Evolutionary conservation across 78 protist genomes (phyloP).

Genomic region (Pigoraptor vietnamica): DNA sequence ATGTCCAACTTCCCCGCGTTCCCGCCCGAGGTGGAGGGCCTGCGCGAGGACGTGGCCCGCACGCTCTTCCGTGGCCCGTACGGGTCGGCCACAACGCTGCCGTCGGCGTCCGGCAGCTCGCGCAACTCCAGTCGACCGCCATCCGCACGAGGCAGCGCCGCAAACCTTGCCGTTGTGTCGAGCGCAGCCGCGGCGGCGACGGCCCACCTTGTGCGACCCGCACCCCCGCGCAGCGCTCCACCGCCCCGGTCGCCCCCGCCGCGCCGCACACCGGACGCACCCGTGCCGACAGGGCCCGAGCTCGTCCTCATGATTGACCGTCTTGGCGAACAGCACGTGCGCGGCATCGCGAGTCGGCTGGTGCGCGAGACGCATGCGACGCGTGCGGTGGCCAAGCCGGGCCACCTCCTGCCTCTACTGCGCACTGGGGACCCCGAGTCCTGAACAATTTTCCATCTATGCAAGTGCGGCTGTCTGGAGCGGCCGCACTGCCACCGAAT

Average conservation of each 20-base stretch:
- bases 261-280: neutral
- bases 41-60: neutral
- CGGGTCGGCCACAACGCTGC: neutral
- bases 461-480: neutral
- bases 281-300: neutral
- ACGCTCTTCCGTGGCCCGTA: neutral
- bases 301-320: neutral
- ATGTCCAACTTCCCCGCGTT: neutral
- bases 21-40: neutral
- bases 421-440: neutral
- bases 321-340: neutral
- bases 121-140: too few relatives aligned
- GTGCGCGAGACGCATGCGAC: neutral
- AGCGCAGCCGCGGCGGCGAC: neutral
- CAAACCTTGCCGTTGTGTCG: neutral
- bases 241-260: too few relatives aligned
- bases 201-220: too few relatives aligned
- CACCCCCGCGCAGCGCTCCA: too few relatives aligned
- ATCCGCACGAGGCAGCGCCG: neutral
- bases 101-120: neutral
- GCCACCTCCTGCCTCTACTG: neutral
- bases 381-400: neutral
- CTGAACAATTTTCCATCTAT: too few relatives aligned
- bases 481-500: too few relatives aligned
- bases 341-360: neutral